Conservation (phyloP, 768 basidiomycete species). For the Serendipita sp. region DNA sequence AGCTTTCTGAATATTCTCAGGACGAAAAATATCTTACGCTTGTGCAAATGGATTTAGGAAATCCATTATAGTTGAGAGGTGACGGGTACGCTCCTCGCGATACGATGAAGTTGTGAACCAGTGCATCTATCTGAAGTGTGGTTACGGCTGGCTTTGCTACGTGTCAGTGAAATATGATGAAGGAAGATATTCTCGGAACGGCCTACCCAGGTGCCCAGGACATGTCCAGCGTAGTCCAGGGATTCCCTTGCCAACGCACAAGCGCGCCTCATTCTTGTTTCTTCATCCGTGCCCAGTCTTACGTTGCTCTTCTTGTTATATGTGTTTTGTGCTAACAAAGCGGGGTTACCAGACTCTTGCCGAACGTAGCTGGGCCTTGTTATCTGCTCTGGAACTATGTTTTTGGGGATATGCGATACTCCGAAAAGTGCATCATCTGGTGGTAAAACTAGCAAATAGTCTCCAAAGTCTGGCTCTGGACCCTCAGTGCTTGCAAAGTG, state of each 20-base stretch:
- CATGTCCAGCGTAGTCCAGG: constrained; percentile 32
- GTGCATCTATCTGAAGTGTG: constrained; percentile 56
- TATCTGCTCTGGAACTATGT: too few species aligned
- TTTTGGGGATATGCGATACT: too few species aligned
- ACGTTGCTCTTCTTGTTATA: background rate
- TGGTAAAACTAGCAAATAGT: too few species aligned
- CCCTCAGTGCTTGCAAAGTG: too few species aligned
- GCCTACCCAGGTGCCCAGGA: too few species aligned
- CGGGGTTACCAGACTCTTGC: too few species aligned
- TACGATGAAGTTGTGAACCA: constrained; percentile 57
- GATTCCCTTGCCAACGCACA: constrained; percentile 41
- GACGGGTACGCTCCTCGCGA: constrained; percentile 61
- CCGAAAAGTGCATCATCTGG: too few species aligned
- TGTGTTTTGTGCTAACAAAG: too few species aligned
- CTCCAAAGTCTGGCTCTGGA: too few species aligned
- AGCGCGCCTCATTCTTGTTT: constrained; percentile 35
- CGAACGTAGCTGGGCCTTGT: too few species aligned
- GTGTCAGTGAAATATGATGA: background rate
- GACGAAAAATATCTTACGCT: constrained; percentile 30
- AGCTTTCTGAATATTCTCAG: background rate
- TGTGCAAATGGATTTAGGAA: constrained; percentile 66
- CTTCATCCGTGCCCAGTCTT: constrained; percentile 35
- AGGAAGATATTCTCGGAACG: too few species aligned
- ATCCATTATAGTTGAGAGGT: constrained; percentile 59
- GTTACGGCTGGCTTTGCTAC: constrained; percentile 43